Conservation (phyloP, 768 basidiomycete genomes). For the Nidularia sp. region DNA sequence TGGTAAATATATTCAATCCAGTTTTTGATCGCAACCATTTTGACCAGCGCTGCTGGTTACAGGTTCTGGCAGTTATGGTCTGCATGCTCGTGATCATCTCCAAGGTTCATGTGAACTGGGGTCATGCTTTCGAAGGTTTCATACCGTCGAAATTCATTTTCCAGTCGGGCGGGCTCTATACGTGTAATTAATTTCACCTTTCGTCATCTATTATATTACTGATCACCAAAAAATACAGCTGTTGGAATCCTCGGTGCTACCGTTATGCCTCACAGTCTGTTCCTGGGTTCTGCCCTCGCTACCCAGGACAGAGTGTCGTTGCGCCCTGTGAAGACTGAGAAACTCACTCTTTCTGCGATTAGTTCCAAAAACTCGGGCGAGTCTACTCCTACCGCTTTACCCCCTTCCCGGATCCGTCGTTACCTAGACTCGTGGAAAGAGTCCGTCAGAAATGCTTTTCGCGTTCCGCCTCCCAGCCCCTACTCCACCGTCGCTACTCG, state of each 20-base stretch:
- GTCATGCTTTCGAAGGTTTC: constrained; percentile 68
- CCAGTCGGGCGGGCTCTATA: constrained; percentile 54
- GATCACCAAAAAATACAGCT: constrained; percentile 27
- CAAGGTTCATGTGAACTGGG: constrained; percentile 69
- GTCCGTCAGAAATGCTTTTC: constrained; percentile 28
- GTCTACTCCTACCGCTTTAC: constrained; percentile 4
- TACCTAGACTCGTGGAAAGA: constrained; percentile 14
- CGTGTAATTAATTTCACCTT: constrained; percentile 37
- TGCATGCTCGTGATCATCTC: constrained; percentile 78
- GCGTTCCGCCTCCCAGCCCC: constrained; percentile 26
- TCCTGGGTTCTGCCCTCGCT: constrained; percentile 81
- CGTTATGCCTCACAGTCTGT: constrained; percentile 92
- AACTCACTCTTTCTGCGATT: constrained; percentile 6
- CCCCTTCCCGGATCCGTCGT: constrained; percentile 6
- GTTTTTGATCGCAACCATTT: not conserved
- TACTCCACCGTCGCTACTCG: constrained; percentile 30
- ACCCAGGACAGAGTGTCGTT: constrained; percentile 70
- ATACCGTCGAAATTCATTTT: constrained; percentile 68
- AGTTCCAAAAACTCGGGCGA: constrained; percentile 14
- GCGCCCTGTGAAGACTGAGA: constrained; percentile 16
- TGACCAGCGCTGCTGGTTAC: not conserved
- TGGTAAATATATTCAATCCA: constrained; percentile 38
- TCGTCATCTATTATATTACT: not conserved
- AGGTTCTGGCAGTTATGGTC: constrained; percentile 70
- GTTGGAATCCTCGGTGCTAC: constrained; percentile 80